Base-by-base conservation (phyloP, 441 rosid species). In the Erysimum cheiri region DNA sequence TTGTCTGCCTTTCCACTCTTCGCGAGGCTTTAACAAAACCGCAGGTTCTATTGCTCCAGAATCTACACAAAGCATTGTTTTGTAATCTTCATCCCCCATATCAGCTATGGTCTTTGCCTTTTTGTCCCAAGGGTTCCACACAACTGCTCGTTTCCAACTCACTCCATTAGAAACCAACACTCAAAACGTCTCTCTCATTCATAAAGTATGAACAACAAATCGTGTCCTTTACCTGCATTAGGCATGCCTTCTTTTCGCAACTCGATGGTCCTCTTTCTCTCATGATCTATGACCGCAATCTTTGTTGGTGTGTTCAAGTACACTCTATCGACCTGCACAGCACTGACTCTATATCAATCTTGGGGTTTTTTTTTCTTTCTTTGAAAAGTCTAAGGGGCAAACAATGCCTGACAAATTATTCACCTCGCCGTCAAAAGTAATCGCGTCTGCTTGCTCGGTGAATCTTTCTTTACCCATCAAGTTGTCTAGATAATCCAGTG, bases 121-220 rank as follows among this genome's bases (percentile, higher is more conserved):
- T 69, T 81, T 91, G 81, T 88, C 90, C 98, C 97, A 91, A 29
- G 98, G 98, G 83, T 91, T 93, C 98, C 96, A 91, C 31, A 89
- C 87, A 78, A 76, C 97, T 93, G 85, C 80, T 72, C 55, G 70
- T 22, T 67, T 50, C 43, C 55, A 75, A 37, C 31, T 48, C 60
- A 53, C 24, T 24, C 47, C 71, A 6, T 71, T 15, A 55, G n/a
- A n/a, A n/a, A n/a, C n/a, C n/a, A n/a, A n/a, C n/a, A n/a, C n/a
- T n/a, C n/a, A n/a, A n/a, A n/a, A n/a, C n/a, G n/a, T n/a, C n/a
- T n/a, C n/a, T n/a, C n/a, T 64, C 26, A 9, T 62, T 46, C 32
- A 12, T 12, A 3, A 26, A 28, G 1, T 17, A 64, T 29, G 6
- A 47, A 29, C 11, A 12, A 44, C 40, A 22, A 11, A 24, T 37